phyloP scores from a whole-genome alignment of 2,329 filamentous ascomycete genomes.

The Tolypocladium ovalisporum region DNA sequence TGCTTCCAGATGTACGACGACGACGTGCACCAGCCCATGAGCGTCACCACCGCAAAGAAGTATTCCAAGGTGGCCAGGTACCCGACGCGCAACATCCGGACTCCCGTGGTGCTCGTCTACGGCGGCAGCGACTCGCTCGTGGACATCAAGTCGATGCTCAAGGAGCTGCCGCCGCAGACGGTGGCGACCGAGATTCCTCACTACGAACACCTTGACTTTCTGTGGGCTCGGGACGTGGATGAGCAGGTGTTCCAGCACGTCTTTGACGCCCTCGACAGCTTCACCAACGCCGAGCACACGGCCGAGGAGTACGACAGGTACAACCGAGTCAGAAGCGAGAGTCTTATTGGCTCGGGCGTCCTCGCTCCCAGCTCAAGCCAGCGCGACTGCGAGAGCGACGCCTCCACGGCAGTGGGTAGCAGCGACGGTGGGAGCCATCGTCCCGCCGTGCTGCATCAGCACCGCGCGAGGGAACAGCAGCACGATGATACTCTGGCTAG shows the following conservation, averaged over 20 bases:
- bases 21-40: constrained; percentile 69
- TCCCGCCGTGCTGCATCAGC: constrained; percentile 8
- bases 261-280: constrained; percentile 74
- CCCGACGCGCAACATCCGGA: constrained; percentile 93
- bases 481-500: neutral
- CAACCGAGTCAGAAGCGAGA: constrained; percentile 37
- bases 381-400: constrained; percentile 24
- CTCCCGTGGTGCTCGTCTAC: constrained; percentile 86
- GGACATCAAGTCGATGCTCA: constrained; percentile 86
- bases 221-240: constrained; percentile 85
- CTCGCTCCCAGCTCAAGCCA: constrained; percentile 8
- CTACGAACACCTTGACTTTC: constrained; percentile 93
- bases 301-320: constrained; percentile 52
- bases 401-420: constrained; percentile 16
- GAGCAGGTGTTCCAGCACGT: constrained; percentile 82
- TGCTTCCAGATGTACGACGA: constrained; percentile 99
- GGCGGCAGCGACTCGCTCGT: constrained; percentile 90
- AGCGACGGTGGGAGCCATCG: neutral
- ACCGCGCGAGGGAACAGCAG: constrained; percentile 16
- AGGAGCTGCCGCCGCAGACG: constrained; percentile 75
- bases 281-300: constrained; percentile 45
- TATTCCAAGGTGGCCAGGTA: constrained; percentile 97
- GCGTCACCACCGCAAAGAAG: constrained; percentile 59
- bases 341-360: constrained; percentile 30
- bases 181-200: constrained; percentile 78